These are phyloP conservation scores for Yamadazyma sp. DNA, from an alignment of 805 yeast genomes.

Conservation along the genomic window DNA sequence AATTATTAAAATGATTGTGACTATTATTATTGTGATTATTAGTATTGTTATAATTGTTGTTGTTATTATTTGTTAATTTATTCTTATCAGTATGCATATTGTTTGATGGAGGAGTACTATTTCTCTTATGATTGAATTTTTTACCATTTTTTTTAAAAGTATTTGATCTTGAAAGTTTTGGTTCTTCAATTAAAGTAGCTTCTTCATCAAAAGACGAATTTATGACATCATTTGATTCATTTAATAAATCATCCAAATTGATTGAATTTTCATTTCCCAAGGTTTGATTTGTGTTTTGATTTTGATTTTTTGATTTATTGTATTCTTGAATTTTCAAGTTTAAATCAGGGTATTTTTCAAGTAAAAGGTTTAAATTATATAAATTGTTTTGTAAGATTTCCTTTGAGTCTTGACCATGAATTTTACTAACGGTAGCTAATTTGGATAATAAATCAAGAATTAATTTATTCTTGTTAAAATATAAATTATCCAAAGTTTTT, in stretches of 20 bases:
- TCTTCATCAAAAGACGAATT: constrained; percentile 34
- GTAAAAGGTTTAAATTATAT: constrained; percentile 37
- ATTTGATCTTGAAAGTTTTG: constrained; percentile 14
- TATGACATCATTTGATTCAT: constrained; percentile 30
- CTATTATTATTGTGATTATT: constrained; percentile 6
- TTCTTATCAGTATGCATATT: constrained; percentile 8
- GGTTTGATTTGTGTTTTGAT: too few relatives aligned
- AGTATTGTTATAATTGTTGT: constrained; percentile 7
- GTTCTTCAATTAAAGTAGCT: constrained; percentile 20
- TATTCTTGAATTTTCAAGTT: constrained; percentile 21
- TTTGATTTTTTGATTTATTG: too few relatives aligned
- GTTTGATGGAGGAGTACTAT: constrained; percentile 28
- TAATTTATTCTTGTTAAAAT: constrained; percentile 44
- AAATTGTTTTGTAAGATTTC: constrained; percentile 45
- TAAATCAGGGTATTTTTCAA: constrained; percentile 36
- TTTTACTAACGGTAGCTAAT: constrained; percentile 42
- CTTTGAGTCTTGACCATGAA: constrained; percentile 49
- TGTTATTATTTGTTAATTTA: constrained; percentile 5
- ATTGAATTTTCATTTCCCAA: constrained; percentile 18
- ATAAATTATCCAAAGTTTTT: constrained; percentile 47
- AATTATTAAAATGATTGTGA: constrained; percentile 9
- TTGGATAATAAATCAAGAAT: constrained; percentile 41
- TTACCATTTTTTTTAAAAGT: constrained; percentile 20
- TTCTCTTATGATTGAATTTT: constrained; percentile 30
- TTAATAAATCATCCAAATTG: constrained; percentile 32